These are phyloP conservation scores for Coelastrella sp. DNA, from an alignment of 139 green algal genomes.

Conservation along the genomic window DNA sequence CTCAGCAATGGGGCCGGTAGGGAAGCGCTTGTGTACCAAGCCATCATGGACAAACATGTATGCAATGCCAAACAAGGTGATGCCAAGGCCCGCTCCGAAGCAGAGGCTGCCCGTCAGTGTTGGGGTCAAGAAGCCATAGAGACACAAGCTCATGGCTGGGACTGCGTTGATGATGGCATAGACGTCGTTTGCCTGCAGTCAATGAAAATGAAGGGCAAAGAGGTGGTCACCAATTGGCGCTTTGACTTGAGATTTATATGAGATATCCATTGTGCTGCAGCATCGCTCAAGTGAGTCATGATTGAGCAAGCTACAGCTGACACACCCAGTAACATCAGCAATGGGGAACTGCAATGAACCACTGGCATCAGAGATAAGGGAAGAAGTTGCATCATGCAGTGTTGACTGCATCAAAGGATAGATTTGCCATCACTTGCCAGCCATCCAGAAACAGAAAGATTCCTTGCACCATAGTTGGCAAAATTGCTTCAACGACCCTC, in stretches of 20 bases:
- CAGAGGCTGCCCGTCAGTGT: conserved; percentile 79
- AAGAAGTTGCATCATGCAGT: conserved; percentile 15
- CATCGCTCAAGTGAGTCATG: no score
- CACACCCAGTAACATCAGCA: no score
- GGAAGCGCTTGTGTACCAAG: conserved; percentile 94
- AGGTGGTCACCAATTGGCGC: no score
- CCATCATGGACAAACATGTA: conserved; percentile 99
- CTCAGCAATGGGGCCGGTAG: conserved; percentile 91
- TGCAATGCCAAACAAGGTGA: conserved; percentile 96
- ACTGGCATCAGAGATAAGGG: conserved; percentile 7
- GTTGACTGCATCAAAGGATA: background rate
- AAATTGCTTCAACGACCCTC: no score
- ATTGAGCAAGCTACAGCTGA: no score
- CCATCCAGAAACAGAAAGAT: no score
- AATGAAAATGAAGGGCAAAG: no score
- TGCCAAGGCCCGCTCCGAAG: conserved; percentile 95
- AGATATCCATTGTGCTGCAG: no score
- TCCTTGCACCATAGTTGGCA: no score
- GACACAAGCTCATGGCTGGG: conserved; percentile 90
- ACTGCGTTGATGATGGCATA: conserved; percentile 94
- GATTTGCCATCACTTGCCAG: conserved; percentile 5
- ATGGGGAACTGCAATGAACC: no score
- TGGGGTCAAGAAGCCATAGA: conserved; percentile 92
- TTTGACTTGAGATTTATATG: no score
- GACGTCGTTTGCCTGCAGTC: conserved; percentile 89